Percentiles rank a stretch among this genome's conserved stretches.
Conservation (phyloP, 257 asterid species). For the Hygrophila difformis region DNA sequence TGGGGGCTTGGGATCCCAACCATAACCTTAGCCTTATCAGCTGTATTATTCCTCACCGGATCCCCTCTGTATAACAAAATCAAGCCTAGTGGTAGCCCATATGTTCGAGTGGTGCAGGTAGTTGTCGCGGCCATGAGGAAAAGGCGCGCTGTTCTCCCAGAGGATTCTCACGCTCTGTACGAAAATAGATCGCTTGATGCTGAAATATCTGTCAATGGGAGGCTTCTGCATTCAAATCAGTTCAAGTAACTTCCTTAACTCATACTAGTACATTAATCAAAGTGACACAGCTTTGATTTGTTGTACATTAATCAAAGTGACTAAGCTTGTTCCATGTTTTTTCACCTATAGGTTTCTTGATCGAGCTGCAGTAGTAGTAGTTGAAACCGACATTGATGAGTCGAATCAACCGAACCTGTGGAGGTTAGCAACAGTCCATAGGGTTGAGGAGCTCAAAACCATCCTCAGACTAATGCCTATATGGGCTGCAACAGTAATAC, state of each 20-base stretch:
- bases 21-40: slow-evolving; percentile 55
- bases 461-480: slow-evolving; percentile 61
- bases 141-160: slow-evolving; percentile 26
- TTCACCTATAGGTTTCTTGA: slow-evolving; percentile 51
- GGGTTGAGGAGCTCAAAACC: slow-evolving; percentile 72
- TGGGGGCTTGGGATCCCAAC: slow-evolving; percentile 94
- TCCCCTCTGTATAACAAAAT: slow-evolving; percentile 45
- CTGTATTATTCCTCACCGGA: slow-evolving; percentile 42
- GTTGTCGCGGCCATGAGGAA: slow-evolving; percentile 63
- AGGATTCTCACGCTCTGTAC: slow-evolving; percentile 31
- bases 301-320: neutral
- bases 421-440: slow-evolving; percentile 67
- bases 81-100: slow-evolving; percentile 81
- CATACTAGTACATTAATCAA: neutral
- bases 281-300: neutral
- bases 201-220: slow-evolving; percentile 40
- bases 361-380: slow-evolving; percentile 56
- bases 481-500: slow-evolving; percentile 58
- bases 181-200: slow-evolving; percentile 49
- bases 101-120: slow-evolving; percentile 55
- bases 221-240: slow-evolving; percentile 60
- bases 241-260: slow-evolving; percentile 42
- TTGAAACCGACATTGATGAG: slow-evolving; percentile 28
- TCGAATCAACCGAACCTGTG: slow-evolving; percentile 45
- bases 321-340: neutral